Conservation (phyloP, 352 stramenopile species). For the Phytophthora multivora region DNA sequence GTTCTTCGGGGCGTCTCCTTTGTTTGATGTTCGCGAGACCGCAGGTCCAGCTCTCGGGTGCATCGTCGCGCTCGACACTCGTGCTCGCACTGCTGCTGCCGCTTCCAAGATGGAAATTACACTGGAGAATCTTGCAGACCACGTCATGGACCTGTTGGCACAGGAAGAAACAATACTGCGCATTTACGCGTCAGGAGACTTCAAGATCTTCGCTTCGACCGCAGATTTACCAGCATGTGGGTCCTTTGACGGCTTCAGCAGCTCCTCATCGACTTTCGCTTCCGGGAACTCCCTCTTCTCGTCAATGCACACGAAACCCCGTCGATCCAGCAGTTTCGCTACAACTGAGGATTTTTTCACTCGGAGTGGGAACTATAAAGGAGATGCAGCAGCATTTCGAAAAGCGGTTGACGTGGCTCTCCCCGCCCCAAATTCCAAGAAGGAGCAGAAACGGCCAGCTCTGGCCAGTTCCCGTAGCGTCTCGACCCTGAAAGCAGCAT, state of each 20-base stretch:
- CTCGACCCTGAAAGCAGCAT: slow-evolving; percentile 28
- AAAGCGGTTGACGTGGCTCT: slow-evolving; percentile 19
- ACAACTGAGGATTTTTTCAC: slow-evolving; percentile 42
- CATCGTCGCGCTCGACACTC: slow-evolving; percentile 65
- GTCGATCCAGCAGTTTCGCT: slow-evolving; percentile 49
- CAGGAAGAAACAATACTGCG: slow-evolving; percentile 65
- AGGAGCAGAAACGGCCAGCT: slow-evolving; percentile 7
- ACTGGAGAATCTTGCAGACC: slow-evolving; percentile 60
- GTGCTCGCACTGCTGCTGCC: slow-evolving; percentile 33
- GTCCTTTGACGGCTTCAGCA: slow-evolving; percentile 43
- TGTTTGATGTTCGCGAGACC: slow-evolving; percentile 42
- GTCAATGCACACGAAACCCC: slow-evolving; percentile 21
- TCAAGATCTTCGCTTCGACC: slow-evolving; percentile 58
- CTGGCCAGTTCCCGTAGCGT: slow-evolving; percentile 16
- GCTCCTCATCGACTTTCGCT: slow-evolving; percentile 24
- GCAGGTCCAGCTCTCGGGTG: slow-evolving; percentile 50
- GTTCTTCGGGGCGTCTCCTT: slow-evolving; percentile 67
- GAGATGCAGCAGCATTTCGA: slow-evolving; percentile 6
- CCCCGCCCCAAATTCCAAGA: slow-evolving; percentile 5
- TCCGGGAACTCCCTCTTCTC: slow-evolving; percentile 18
- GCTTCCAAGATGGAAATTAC: slow-evolving; percentile 59
- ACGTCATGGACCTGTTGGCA: slow-evolving; percentile 65
- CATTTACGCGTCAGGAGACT: slow-evolving; percentile 67
- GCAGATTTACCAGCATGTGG: slow-evolving; percentile 4
- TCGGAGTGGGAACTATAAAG: slow-evolving; percentile 18